Percentiles rank a stretch among this genome's conserved stretches.
phyloP scores from a whole-genome alignment of 192 early-diverging fungal genomes.

The Backusella tuberculispora region DNA sequence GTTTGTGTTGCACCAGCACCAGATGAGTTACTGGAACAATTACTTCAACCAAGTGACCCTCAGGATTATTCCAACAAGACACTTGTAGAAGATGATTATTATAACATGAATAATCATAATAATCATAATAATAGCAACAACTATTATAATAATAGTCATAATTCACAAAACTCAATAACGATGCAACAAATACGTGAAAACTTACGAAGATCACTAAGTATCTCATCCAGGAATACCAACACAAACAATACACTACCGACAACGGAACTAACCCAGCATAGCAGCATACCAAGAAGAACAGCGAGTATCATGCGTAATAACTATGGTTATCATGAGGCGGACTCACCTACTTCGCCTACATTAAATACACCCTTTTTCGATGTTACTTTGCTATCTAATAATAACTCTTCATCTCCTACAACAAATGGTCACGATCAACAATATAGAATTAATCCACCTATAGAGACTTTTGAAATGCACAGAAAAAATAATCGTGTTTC shows the following conservation, averaged over 20 bases:
- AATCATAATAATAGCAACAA: too few species aligned
- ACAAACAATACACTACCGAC: background rate
- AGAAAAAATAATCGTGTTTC: slow-evolving; percentile 28
- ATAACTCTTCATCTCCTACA: slow-evolving; percentile 11
- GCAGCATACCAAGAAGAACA: slow-evolving; percentile 24
- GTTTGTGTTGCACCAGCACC: slow-evolving; percentile 65
- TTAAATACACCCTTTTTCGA: slow-evolving; percentile 27
- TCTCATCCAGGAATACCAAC: background rate
- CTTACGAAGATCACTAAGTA: slow-evolving; percentile 15
- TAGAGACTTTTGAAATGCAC: slow-evolving; percentile 22
- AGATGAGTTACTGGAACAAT: slow-evolving; percentile 37
- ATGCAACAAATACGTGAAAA: slow-evolving; percentile 25
- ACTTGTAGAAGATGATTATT: slow-evolving; percentile 2
- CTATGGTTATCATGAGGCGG: slow-evolving; percentile 21
- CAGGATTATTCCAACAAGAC: slow-evolving; percentile 20
- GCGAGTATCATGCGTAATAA: slow-evolving; percentile 22
- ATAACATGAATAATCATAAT: background rate
- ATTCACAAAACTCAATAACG: slow-evolving; percentile 14
- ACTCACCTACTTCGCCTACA: slow-evolving; percentile 21
- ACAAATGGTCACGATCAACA: background rate
- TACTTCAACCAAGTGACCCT: slow-evolving; percentile 19
- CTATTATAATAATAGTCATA: background rate
- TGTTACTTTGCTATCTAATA: slow-evolving; percentile 15
- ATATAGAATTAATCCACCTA: background rate
- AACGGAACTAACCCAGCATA: slow-evolving; percentile 14